Base-by-base conservation (phyloP, 805 yeast species). In the Saturnispora bothae region DNA sequence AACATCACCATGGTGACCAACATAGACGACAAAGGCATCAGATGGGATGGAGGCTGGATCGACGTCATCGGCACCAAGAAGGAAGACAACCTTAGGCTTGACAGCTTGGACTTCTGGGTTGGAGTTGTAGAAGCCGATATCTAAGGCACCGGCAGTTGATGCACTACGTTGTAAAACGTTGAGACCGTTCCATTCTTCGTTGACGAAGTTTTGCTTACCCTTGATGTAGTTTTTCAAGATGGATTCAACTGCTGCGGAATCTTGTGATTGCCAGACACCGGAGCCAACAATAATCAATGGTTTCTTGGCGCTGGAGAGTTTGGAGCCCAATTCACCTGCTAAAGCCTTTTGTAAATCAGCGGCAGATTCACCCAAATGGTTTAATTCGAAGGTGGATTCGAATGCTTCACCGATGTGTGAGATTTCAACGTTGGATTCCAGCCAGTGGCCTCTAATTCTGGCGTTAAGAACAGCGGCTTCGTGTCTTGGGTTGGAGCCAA, bases 401-500 rank as follows among this genome's bases (percentile, higher is more conserved):
- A 84, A 83, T 45, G 65, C 56, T 59, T 79, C 78, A 50, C 95
- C 95, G 46, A 83, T 72, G 30, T 75, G 76, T 45, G 77, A 77
- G 45, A 84, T 64, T 49, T 82, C 81, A 52, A 82, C 69, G 38
- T 50, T 44, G 28, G 76, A 69, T 49, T 78, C 66, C 54, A 83
- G 66, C 92, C 89, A 83, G 43, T 71, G 76, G 57, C 76, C 79
- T 68, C 95, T 75, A 50, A 83, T 78, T 61, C 94, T 73, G 30
- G 89, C 74, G 59, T 83, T 83, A 51, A 83, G 68, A 14, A 84
- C 94, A 31, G 94, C 85, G 42, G 94, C 95, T 65, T 83, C 95
- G 55, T 72, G 85, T 56, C 95, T 73, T 42, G 94, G 94, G 66
- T 83, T 83, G 33, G 95, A 76, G 45, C 95, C 95, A 41, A 83